These are phyloP conservation scores for Elaeis oleifera DNA, from an alignment of 202 grass and related monocot genomes.

Conservation along the genomic window DNA sequence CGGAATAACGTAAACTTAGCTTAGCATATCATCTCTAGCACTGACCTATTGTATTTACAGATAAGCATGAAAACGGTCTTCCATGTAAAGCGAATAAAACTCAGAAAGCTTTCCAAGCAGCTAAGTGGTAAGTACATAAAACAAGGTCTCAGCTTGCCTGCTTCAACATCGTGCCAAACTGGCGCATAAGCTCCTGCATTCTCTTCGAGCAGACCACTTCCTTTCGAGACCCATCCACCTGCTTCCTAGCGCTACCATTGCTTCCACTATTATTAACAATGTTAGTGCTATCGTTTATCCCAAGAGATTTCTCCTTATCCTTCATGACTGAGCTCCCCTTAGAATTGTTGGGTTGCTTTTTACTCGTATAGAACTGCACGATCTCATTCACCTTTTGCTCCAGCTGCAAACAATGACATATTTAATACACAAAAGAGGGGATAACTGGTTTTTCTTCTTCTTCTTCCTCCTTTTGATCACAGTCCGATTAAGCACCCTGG, in stretches of 20 bases:
- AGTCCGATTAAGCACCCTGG: not conserved
- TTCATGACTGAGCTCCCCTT: conserved; percentile 16
- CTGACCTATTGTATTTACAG: too few species aligned
- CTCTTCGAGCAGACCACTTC: conserved; percentile 35
- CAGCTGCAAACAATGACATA: conserved; percentile 40
- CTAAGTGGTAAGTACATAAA: too few species aligned
- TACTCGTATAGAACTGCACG: conserved; percentile 49
- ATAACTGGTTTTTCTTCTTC: not conserved
- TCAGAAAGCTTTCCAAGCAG: too few species aligned
- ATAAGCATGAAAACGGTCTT: too few species aligned
- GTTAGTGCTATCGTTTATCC: not conserved
- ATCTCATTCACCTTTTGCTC: conserved; percentile 78
- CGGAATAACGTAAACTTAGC: too few species aligned
- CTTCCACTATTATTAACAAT: conserved; percentile 12
- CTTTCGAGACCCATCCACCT: conserved; percentile 3
- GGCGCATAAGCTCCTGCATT: conserved; percentile 62
- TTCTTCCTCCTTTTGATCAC: not conserved
- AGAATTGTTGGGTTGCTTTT: conserved; percentile 36
- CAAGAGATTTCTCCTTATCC: conserved; percentile 7
- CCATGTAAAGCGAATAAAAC: too few species aligned
- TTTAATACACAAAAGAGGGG: not conserved
- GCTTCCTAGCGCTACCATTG: conserved; percentile 32
- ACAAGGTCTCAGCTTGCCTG: conserved; percentile 31
- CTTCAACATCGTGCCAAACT: conserved; percentile 47
- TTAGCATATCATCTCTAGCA: too few species aligned